Percentiles rank a stretch among this genome's conserved stretches.
Conservation (phyloP, 345 rosid species). For the Linum lewisii region DNA sequence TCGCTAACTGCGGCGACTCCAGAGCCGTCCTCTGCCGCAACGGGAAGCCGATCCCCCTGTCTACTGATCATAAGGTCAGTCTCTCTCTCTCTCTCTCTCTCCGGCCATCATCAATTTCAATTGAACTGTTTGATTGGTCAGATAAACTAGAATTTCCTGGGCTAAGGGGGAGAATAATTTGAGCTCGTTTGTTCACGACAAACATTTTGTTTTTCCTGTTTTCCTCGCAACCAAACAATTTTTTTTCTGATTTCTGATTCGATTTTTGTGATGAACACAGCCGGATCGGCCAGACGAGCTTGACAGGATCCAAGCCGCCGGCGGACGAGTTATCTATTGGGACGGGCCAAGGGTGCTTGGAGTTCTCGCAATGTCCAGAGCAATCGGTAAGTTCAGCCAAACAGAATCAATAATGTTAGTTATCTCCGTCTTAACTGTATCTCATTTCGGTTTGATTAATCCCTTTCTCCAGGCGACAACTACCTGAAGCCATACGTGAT, state of each 20-base stretch:
- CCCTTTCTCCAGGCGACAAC: constrained; percentile 24
- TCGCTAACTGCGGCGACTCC: constrained; percentile 50
- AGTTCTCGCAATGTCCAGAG: constrained; percentile 39
- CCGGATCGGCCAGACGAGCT: constrained; percentile 37
- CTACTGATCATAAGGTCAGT: constrained; percentile 28
- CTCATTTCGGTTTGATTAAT: constrained; percentile 5
- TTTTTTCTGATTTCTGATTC: no score
- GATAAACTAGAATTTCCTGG: no score
- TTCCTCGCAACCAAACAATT: no score
- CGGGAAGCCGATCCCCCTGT: constrained; percentile 28
- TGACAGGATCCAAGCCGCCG: constrained; percentile 29
- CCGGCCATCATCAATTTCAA: no score
- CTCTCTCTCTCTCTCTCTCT: background rate
- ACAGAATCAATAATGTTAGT: no score
- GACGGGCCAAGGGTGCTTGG: constrained; percentile 34
- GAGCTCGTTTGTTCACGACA: no score
- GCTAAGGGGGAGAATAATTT: no score
- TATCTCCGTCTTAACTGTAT: no score
- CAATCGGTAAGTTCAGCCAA: constrained; percentile 18
- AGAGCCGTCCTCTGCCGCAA: constrained; percentile 46
- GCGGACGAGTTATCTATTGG: constrained; percentile 39
- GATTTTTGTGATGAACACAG: constrained; percentile 11
- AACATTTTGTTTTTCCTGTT: no score
- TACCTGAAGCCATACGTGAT: constrained; percentile 32
- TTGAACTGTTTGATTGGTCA: no score